phyloP scores from a whole-genome alignment of 257 asterid species.

The Anisodus acutangulus region DNA sequence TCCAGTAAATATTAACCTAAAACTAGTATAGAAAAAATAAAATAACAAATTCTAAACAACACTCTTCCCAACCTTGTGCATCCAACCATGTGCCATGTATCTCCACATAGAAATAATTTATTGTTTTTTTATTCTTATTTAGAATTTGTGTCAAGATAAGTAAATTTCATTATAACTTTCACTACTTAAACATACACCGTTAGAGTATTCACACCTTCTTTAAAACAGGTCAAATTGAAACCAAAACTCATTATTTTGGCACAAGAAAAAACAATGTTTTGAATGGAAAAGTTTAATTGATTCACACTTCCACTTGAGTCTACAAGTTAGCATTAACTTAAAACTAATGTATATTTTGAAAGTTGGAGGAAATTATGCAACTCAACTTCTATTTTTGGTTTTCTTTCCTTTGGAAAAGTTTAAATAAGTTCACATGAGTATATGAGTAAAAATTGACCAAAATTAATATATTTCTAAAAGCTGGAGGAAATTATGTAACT shows the following conservation, averaged over 20 bases:
- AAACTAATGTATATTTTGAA: neutral
- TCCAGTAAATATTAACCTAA: neutral
- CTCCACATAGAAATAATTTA: neutral
- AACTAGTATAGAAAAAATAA: neutral
- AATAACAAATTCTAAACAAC: neutral
- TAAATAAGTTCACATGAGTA: no score
- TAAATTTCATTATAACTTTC: neutral
- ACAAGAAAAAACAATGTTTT: neutral
- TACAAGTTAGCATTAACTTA: neutral
- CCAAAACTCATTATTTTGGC: neutral
- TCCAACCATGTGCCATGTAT: neutral
- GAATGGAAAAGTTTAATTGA: neutral
- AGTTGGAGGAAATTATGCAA: neutral
- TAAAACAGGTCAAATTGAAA: neutral
- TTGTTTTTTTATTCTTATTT: neutral
- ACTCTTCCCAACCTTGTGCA: neutral
- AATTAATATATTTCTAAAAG: no score
- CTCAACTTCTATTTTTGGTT: neutral
- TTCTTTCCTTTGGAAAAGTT: neutral
- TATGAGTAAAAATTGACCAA: no score
- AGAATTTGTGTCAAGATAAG: constrained; percentile 2
- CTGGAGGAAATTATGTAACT: no score
- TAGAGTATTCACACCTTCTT: neutral
- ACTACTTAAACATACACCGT: neutral
- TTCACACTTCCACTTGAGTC: neutral